phyloP scores from a whole-genome alignment of 2,329 filamentous ascomycete genomes.

The Hymenoscyphus fraxineus region DNA sequence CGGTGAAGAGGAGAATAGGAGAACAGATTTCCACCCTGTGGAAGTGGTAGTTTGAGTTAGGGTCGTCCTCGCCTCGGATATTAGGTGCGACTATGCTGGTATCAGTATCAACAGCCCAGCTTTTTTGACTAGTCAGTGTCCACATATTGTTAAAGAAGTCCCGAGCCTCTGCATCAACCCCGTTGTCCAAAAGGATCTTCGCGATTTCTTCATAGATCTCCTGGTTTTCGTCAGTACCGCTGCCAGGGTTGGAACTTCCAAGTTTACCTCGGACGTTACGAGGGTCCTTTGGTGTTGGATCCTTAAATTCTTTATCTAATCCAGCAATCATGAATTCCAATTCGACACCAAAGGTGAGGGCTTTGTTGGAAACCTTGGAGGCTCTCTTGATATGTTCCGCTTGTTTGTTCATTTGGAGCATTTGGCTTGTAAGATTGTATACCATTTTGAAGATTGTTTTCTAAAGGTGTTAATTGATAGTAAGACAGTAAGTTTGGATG shows the following conservation, averaged over 20 bases:
- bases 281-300: background rate
- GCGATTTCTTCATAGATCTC: background rate
- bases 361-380: background rate
- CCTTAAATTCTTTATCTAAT: background rate
- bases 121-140: no score
- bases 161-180: background rate
- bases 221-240: background rate
- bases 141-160: background rate
- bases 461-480: background rate
- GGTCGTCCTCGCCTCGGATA: background rate
- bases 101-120: background rate
- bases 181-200: background rate
- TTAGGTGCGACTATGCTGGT: background rate
- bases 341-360: background rate
- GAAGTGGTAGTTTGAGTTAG: background rate
- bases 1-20: background rate
- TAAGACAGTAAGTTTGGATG: background rate
- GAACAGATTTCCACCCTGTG: constrained; percentile 2
- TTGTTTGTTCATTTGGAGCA: background rate
- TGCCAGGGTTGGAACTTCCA: background rate
- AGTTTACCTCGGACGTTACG: background rate
- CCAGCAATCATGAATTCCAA: constrained; percentile 1
- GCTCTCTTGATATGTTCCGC: background rate
- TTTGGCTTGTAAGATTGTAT: background rate
- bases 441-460: background rate